Base-by-base conservation (phyloP, 2,329 filamentous ascomycete species). In the Cadophora gregata region DNA sequence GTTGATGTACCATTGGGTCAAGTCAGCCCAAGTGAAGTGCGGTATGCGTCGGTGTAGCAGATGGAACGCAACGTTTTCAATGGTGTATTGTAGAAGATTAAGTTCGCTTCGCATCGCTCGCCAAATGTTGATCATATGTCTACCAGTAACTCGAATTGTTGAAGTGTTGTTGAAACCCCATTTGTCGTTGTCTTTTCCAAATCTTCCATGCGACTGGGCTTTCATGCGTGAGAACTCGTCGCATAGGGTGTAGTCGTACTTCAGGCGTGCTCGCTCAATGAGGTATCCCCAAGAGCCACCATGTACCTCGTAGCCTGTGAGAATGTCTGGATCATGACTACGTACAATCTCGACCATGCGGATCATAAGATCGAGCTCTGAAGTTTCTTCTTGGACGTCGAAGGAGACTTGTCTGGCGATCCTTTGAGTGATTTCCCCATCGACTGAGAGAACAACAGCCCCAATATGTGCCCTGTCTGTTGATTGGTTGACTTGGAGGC, bases 121-220 rank as follows among this genome's bases (percentile, higher is more conserved):
- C 93, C 96, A 98, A 55, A 98, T 91, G 73, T 98, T 98, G 81
- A 99, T 94, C 84, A 97, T 93, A 76, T 98, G 95, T 68, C 96
- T 86, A 5, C 96, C 96, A 0, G 94, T 97, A n/a, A 99, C 87
- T 65, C 89, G 89, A 71, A 98, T 93, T 2, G 93, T 95, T 1
- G 93, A 97, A 0, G 94, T 96, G 63, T 94, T 93, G 69, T 93
- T 96, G 81, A 97, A 97, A 0, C 94, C 95, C 95, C 95, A 98
- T 70, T 88, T 86, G 77, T 97, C 94, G 59, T 88, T 88, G 27
- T 97, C 92, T 77, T 93, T 97, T 24, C 93, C 93, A 75, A 94
- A 94, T 63, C 90, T 87, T 2, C 93, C 92, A 76, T 94, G 90
- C 0, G 92, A 93, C 72, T 96, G 88, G 5, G 86, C 86, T 75